Percentiles rank a stretch among this genome's conserved stretches.
Conservation (phyloP, 2,329 filamentous ascomycete genomes). For the Dactylonectria estremocensis region DNA sequence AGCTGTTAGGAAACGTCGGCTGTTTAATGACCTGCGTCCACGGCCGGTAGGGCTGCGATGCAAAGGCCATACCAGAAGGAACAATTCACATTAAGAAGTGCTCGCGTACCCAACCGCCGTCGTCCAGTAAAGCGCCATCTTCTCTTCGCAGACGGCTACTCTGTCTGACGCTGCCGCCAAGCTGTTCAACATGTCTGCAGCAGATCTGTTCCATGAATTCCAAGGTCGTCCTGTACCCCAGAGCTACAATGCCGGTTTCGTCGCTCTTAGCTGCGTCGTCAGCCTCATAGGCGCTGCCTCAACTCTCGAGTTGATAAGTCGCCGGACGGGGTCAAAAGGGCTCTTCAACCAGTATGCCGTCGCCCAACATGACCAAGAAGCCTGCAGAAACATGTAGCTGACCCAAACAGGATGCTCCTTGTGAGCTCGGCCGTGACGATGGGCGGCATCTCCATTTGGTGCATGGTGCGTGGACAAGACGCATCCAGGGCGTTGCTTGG, state of each 20-base stretch:
- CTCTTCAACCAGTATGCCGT: constrained; percentile 76
- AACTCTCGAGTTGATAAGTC: constrained; percentile 86
- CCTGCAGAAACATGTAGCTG: constrained; percentile 1
- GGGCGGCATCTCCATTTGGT: constrained; percentile 83
- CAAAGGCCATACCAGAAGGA: neutral
- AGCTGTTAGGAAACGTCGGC: neutral
- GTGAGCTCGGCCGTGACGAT: constrained; percentile 77
- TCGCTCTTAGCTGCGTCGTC: constrained; percentile 80
- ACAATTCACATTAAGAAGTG: neutral
- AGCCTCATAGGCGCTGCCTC: constrained; percentile 84
- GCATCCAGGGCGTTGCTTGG: neutral
- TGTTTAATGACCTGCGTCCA: neutral
- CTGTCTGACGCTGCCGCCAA: neutral
- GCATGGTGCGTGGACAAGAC: constrained; percentile 65
- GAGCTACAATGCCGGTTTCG: constrained; percentile 7
- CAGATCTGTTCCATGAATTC: constrained; percentile 31
- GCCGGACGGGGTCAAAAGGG: constrained; percentile 78
- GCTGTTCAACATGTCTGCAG: constrained; percentile 39
- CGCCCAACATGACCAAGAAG: neutral
- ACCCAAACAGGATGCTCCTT: constrained; percentile 70
- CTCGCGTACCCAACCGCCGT: neutral
- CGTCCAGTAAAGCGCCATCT: neutral
- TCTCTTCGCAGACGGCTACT: neutral
- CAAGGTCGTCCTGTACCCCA: neutral
- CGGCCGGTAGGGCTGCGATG: neutral